Percentiles rank a stretch among this genome's conserved stretches.
phyloP scores from a whole-genome alignment of 2,329 filamentous ascomycete species.

The Neurospora sp. region DNA sequence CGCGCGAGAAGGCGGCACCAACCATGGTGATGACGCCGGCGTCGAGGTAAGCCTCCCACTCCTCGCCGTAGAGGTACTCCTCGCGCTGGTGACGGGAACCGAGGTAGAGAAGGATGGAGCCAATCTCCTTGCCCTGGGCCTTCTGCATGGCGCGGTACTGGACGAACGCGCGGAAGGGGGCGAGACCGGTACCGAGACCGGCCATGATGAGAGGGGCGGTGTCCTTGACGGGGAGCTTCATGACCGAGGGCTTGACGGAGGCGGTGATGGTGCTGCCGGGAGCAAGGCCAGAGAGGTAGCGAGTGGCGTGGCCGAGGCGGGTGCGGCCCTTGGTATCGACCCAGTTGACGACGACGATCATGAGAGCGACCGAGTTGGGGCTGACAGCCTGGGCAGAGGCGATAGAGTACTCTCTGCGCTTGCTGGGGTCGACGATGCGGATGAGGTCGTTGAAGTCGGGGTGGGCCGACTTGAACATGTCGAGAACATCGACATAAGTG shows the following conservation, averaged over 20 bases:
- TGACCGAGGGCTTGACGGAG: conserved; percentile 94
- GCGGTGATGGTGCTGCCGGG: conserved; percentile 75
- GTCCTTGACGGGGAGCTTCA: conserved; percentile 87
- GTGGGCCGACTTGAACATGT: conserved; percentile 82
- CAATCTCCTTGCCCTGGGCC: conserved; percentile 91
- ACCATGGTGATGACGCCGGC: conserved; percentile 92
- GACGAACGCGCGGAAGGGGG: conserved; percentile 97
- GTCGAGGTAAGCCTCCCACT: conserved; percentile 97
- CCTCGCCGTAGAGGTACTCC: conserved; percentile 97
- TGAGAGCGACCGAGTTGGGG: conserved; percentile 78
- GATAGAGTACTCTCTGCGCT: conserved; percentile 98
- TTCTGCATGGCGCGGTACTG: conserved; percentile 98
- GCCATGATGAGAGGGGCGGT: conserved; percentile 97
- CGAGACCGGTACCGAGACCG: conserved; percentile 92
- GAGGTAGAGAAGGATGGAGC: conserved; percentile 88
- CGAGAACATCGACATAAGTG: conserved; percentile 82
- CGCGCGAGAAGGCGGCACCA: conserved; percentile 87
- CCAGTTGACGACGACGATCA: conserved; percentile 98
- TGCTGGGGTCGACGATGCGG: conserved; percentile 80
- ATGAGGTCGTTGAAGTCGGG: conserved; percentile 82
- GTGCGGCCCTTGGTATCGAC: conserved; percentile 78
- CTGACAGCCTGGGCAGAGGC: conserved; percentile 93
- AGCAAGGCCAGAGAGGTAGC: conserved; percentile 69
- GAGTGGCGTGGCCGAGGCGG: conserved; percentile 86
- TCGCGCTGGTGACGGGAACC: conserved; percentile 94